Evolutionary conservation across 2,329 filamentous ascomycete genomes (phyloP).

Genomic region (Xylariales sp.): DNA sequence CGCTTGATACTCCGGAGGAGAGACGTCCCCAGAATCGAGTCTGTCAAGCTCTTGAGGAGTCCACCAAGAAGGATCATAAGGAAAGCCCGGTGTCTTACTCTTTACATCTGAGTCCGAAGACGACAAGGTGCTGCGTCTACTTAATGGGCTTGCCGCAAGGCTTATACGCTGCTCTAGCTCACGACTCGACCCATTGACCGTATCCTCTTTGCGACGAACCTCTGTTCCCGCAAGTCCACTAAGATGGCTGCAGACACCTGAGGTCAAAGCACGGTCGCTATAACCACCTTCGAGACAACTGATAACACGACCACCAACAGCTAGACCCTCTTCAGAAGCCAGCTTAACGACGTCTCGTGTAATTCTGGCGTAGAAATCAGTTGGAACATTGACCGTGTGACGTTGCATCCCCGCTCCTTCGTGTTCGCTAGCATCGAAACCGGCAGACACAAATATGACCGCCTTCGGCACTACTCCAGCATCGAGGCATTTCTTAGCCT

Average conservation of each 20-base stretch:
- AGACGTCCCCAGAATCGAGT: constrained; percentile 57
- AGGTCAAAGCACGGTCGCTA: constrained; percentile 83
- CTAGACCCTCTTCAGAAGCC: constrained; percentile 72
- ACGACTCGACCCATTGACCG: constrained; percentile 32
- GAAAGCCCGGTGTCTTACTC: constrained; percentile 28
- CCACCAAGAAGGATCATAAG: constrained; percentile 72
- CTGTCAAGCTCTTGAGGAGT: constrained; percentile 58
- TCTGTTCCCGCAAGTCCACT: constrained; percentile 68
- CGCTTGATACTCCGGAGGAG: constrained; percentile 46
- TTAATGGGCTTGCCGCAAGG: constrained; percentile 40
- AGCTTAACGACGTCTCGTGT: constrained; percentile 80
- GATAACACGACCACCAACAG: constrained; percentile 78
- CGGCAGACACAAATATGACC: constrained; percentile 91
- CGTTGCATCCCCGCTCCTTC: constrained; percentile 91
- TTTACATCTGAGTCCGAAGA: constrained; percentile 21
- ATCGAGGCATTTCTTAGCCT: constrained; percentile 61
- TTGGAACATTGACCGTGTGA: constrained; percentile 92
- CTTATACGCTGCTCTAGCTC: constrained; percentile 54
- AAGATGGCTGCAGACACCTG: constrained; percentile 84
- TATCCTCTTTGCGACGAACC: constrained; percentile 30
- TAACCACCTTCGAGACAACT: constrained; percentile 96
- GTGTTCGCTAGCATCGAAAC: constrained; percentile 96
- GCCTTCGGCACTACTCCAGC: constrained; percentile 65
- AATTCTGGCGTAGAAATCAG: constrained; percentile 90
- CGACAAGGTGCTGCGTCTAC: constrained; percentile 27